Evolutionary conservation across 108 stramenopile genomes (phyloP), one percentile per base, ranked within the genome.

Genomic region (Nitzschia putrida): DNA sequence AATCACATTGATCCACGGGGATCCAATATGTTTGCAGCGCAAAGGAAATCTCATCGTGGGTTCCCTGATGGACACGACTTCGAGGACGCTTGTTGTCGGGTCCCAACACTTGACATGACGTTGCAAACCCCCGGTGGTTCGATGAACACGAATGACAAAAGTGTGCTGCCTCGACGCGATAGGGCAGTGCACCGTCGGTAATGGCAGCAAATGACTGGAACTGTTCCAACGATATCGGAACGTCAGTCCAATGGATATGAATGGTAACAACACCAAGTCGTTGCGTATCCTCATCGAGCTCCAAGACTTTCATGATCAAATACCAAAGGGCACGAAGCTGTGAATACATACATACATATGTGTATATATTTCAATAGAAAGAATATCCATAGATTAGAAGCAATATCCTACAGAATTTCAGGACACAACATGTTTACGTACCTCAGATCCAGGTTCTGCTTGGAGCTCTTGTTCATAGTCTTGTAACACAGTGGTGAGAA

Each of bases 11-110:
- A 14, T 65, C 43, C 9, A 55, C 39, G 7, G 64, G 73, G 55
- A 73, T 73, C 12, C 74, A 66, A 61, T 50, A 75, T 22, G 74
- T 75, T 54, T 75, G 65, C 16, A 75, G 42, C 29, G 54, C 37
- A 45, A 75, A 75, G 8, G 20, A 40, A 9, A 63, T 61, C 0
- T 68, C 39, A 13, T 60, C 25, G 3, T 45, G 21, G 13, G 50
- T 41, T 0, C 47, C 53, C 4, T 25, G 54, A 34, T 75, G 74
- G 13, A 45, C 29, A 9, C 74, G 66, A 7, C 59, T 60, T 26
- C 59, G 57, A 26, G 60, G 41, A 37, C 59, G 0, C 22, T 21
- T 13, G 54, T 16, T 22, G 22, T 16, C 20, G 23, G 16, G 20
- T 7, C 13, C 22, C 21, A 49, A 64, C 14, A 23, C 18, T 16